A percentile compares a stretch with the other conserved stretches of the same genome.
phyloP scores from a whole-genome alignment of 2,329 filamentous ascomycete genomes.

The Colletotrichum spaethianum region DNA sequence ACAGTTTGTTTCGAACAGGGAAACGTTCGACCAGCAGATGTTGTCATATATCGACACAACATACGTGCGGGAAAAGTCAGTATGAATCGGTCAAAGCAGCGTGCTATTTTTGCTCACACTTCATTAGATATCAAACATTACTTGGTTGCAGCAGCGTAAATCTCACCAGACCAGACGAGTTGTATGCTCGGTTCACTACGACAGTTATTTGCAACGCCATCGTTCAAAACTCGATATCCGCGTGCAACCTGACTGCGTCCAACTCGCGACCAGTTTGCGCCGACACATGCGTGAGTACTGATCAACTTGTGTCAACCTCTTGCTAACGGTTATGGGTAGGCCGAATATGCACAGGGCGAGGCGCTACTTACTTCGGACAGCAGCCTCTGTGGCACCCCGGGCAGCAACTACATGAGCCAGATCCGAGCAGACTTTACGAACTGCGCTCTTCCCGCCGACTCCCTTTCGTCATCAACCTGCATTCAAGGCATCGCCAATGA shows the following conservation, averaged over 20 bases:
- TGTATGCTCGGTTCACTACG: constrained; percentile 94
- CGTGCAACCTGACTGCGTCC: constrained; percentile 76
- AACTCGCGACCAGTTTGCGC: constrained; percentile 86
- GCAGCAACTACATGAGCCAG: constrained; percentile 76
- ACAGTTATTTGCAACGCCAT: constrained; percentile 95
- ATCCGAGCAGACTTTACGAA: constrained; percentile 94
- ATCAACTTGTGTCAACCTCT: constrained; percentile 22
- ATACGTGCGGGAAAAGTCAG: constrained; percentile 86
- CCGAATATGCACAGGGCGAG: constrained; percentile 89
- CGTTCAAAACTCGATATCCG: constrained; percentile 85
- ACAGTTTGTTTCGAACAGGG: constrained; percentile 80
- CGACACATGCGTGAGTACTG: constrained; percentile 81
- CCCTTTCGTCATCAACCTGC: constrained; percentile 80
- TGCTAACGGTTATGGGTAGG: constrained; percentile 62
- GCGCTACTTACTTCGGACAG: constrained; percentile 84
- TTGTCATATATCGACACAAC: constrained; percentile 78
- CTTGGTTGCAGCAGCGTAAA: constrained; percentile 87
- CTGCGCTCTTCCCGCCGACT: constrained; percentile 85
- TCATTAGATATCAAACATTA: constrained; percentile 80
- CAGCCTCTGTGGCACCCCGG: constrained; percentile 78
- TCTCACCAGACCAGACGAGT: constrained; percentile 81
- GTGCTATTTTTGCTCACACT: constrained; percentile 1
- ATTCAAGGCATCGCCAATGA: constrained; percentile 86
- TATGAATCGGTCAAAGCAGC: constrained; percentile 18
- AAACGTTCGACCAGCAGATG: constrained; percentile 84